Evolutionary conservation across 805 yeast species (phyloP).

Genomic region (Candida jianshihensis): DNA sequence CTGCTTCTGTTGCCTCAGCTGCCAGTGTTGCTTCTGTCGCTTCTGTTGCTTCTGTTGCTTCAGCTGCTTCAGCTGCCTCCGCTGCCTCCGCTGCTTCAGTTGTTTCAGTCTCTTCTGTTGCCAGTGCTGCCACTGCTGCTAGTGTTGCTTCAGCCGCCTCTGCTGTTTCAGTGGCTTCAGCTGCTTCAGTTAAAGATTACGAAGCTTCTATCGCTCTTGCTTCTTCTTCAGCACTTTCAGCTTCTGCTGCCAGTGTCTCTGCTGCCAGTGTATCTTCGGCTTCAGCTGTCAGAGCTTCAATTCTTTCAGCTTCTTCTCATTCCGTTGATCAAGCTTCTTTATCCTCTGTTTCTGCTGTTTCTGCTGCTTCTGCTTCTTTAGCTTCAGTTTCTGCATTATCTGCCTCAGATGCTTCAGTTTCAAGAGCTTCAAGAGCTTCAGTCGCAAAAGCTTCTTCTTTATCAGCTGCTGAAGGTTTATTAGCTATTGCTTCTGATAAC

Average conservation of each 20-base stretch:
- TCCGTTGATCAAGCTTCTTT: too few species aligned
- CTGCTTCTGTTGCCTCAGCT: constrained; percentile 4
- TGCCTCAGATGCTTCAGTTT: constrained; percentile 9
- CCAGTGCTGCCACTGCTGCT: constrained; percentile 8
- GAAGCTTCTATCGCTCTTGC: constrained; percentile 18
- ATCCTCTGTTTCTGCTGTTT: constrained; percentile 20
- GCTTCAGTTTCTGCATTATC: constrained; percentile 10
- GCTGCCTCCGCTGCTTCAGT: constrained; percentile 21
- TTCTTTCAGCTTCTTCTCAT: background rate
- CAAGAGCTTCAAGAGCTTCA: constrained; percentile 6
- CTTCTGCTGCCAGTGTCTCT: constrained; percentile 16
- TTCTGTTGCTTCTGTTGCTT: constrained; percentile 7
- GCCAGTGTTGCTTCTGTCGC: constrained; percentile 4
- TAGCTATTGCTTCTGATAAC: constrained; percentile 36
- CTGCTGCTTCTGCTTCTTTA: constrained; percentile 18
- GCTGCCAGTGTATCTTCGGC: constrained; percentile 12
- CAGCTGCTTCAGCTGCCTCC: constrained; percentile 15
- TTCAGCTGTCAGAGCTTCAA: background rate
- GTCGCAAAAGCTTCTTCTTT: constrained; percentile 17
- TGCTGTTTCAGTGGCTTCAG: background rate
- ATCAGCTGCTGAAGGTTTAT: constrained; percentile 30
- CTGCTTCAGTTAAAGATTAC: constrained; percentile 16
- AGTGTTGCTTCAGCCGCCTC: constrained; percentile 11
- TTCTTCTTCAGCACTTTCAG: constrained; percentile 16
- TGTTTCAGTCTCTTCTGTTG: constrained; percentile 13